These are phyloP conservation scores for Madurella mycetomatis DNA, from an alignment of 2,329 filamentous ascomycete genomes.

Conservation along the genomic window DNA sequence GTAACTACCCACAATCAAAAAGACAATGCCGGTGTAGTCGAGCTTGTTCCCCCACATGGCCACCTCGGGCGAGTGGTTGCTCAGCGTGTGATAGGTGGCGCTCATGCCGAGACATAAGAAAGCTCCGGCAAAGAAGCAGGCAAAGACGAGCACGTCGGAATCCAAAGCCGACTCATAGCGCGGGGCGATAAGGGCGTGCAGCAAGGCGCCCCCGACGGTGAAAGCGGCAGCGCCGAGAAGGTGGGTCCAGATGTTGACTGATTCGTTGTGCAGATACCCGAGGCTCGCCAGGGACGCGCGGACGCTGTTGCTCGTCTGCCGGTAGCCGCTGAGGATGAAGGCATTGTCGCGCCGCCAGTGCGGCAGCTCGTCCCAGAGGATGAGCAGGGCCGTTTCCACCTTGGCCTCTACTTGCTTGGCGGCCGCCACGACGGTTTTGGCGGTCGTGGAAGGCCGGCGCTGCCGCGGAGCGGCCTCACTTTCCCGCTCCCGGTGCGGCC, in stretches of 20 bases:
- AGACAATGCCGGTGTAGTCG: constrained; percentile 91
- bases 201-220: constrained; percentile 43
- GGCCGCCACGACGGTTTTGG: constrained; percentile 25
- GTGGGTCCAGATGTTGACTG: constrained; percentile 61
- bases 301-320: constrained; percentile 47
- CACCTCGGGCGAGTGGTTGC: constrained; percentile 76
- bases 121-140: constrained; percentile 74
- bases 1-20: constrained; percentile 86
- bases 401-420: constrained; percentile 35
- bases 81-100: constrained; percentile 77
- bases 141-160: constrained; percentile 67
- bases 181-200: constrained; percentile 56
- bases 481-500: background rate
- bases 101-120: constrained; percentile 73
- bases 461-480: background rate
- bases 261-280: constrained; percentile 56
- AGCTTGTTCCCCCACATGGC: constrained; percentile 84
- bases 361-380: constrained; percentile 57
- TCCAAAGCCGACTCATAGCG: constrained; percentile 60
- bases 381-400: constrained; percentile 39
- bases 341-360: constrained; percentile 57
- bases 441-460: constrained; percentile 19
- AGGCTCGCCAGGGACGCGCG: constrained; percentile 43
- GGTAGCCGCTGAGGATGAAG: constrained; percentile 53
- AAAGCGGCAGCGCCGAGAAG: constrained; percentile 62